Evolutionary conservation across 129 eudicot species (phyloP).

Genomic region (Chrysanthemum seticuspe): DNA sequence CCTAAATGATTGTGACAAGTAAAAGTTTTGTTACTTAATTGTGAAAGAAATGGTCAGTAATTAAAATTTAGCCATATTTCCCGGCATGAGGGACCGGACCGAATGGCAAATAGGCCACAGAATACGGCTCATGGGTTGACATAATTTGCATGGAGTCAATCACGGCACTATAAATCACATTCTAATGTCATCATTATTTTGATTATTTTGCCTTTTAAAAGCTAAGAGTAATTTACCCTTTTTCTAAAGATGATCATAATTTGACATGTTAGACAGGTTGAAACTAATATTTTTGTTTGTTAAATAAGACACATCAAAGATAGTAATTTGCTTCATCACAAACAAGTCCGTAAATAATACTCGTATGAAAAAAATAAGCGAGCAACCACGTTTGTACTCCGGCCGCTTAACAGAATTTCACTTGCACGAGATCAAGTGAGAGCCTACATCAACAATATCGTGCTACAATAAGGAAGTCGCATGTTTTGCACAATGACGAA

Average conservation of each 20-base stretch:
- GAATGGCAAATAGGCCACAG: conserved; percentile 23
- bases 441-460: too few species aligned
- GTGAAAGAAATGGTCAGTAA: not conserved
- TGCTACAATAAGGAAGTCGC: too few species aligned
- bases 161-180: conserved; percentile 13
- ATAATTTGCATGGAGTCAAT: conserved; percentile 22
- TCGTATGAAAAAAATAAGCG: too few species aligned
- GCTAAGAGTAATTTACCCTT: not conserved
- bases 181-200: conserved; percentile 16
- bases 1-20: not conserved
- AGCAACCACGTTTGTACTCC: too few species aligned
- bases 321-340: too few species aligned
- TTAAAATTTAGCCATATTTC: conserved; percentile 13
- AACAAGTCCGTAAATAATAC: too few species aligned
- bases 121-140: conserved; percentile 35
- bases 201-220: conserved; percentile 8
- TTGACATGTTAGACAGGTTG: not conserved
- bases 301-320: too few species aligned
- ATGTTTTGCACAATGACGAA: too few species aligned
- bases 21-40: not conserved
- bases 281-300: too few species aligned
- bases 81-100: conserved; percentile 31
- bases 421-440: too few species aligned
- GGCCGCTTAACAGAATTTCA: too few species aligned
- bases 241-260: not conserved